These are phyloP conservation scores for Exserohilum rostratum DNA, from an alignment of 2,329 filamentous ascomycete species.

Conservation along the genomic window DNA sequence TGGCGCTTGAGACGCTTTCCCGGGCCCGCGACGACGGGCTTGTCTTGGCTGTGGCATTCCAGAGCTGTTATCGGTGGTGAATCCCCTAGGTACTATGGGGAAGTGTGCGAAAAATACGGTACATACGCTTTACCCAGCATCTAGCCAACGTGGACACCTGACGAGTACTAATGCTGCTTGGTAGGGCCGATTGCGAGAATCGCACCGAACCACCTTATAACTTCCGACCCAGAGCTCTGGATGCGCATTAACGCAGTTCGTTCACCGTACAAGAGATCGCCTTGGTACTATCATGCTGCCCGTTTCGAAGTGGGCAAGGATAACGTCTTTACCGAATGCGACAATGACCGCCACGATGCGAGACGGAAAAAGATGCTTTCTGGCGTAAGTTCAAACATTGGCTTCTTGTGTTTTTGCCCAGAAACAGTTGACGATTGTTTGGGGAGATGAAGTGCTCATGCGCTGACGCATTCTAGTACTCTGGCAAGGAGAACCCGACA, in stretches of 20 bases:
- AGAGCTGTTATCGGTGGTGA: conserved; percentile 35
- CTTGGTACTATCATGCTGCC: conserved; percentile 51
- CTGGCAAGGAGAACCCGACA: conserved; percentile 60
- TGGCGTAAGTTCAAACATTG: conserved; percentile 46
- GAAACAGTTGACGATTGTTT: too few species aligned
- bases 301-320: conserved; percentile 61
- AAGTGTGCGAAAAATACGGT: conserved; percentile 42
- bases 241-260: conserved; percentile 51
- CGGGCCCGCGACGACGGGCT: conserved; percentile 37
- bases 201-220: conserved; percentile 58
- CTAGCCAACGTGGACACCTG: background rate
- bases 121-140: conserved; percentile 19
- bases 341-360: conserved; percentile 56
- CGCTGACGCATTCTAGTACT: conserved; percentile 51
- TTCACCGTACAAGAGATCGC: conserved; percentile 50
- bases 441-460: too few species aligned
- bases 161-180: background rate
- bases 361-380: conserved; percentile 57
- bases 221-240: conserved; percentile 56
- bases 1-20: conserved; percentile 40
- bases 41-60: conserved; percentile 43
- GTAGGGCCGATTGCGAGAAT: conserved; percentile 53
- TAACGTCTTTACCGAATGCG: conserved; percentile 60
- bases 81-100: conserved; percentile 34
- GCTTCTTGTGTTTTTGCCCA: too few species aligned